Conservation (phyloP, 352 stramenopile genomes). For the Phytopythium chamaehyphon region DNA sequence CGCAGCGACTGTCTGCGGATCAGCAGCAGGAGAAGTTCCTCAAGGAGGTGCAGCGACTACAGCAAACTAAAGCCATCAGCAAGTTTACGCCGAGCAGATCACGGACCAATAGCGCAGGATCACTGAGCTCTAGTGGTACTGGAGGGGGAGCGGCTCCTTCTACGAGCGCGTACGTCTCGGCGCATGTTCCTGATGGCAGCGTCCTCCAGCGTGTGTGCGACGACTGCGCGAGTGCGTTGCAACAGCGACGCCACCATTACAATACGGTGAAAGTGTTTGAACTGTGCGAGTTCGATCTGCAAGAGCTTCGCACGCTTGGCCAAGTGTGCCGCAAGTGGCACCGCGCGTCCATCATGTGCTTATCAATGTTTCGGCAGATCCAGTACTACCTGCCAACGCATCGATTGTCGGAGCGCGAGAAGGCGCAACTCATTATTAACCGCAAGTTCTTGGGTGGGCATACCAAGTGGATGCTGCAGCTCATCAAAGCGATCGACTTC, state of each 20-base stretch:
- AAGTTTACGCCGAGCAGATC: conserved; percentile 70
- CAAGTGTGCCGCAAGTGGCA: conserved; percentile 87
- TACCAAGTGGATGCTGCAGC: conserved; percentile 83
- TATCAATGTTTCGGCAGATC: conserved; percentile 88
- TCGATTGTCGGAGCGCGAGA: conserved; percentile 63
- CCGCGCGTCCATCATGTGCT: conserved; percentile 81
- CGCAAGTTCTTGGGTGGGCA: conserved; percentile 70
- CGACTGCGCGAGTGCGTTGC: conserved; percentile 71
- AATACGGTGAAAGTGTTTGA: conserved; percentile 86
- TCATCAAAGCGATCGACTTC: conserved; percentile 82
- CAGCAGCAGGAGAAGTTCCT: conserved; percentile 59
- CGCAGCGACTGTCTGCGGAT: conserved; percentile 30
- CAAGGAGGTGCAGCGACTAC: conserved; percentile 67
- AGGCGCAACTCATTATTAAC: conserved; percentile 75
- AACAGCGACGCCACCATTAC: conserved; percentile 82
- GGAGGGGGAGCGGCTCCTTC: conserved; percentile 5
- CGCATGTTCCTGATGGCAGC: conserved; percentile 58
- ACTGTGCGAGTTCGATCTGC: conserved; percentile 73
- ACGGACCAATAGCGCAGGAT: conserved; percentile 18
- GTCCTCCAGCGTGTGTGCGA: conserved; percentile 81
- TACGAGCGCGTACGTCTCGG: conserved; percentile 34
- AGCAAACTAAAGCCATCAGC: conserved; percentile 55
- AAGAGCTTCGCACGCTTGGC: conserved; percentile 64
- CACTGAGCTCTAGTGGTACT: conserved; percentile 1
- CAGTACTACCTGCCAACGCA: conserved; percentile 85